A percentile compares a stretch with the other conserved stretches of the same genome.
Conservation (phyloP, 2,329 filamentous ascomycete genomes). For the Epicoccum sorghinum region DNA sequence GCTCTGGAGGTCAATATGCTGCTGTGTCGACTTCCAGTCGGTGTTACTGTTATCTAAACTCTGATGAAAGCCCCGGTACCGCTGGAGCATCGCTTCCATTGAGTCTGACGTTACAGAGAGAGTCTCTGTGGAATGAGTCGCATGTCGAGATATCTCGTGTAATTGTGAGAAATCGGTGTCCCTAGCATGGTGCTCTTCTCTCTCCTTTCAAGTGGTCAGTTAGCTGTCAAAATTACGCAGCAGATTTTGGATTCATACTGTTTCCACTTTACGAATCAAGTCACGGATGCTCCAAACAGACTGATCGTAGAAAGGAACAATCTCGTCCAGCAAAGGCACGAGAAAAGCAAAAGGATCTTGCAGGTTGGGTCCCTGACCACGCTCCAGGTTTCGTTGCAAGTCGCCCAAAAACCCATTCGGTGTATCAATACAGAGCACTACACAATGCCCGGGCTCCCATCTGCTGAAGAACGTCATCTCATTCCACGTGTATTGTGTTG, state of each 20-base stretch:
- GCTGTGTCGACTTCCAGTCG: not conserved
- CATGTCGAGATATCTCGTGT: constrained; percentile 24
- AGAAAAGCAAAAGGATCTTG: no score
- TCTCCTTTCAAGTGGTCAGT: no score
- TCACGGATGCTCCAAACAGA: not conserved
- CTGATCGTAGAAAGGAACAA: not conserved
- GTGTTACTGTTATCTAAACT: not conserved
- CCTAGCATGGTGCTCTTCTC: no score
- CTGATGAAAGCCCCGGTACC: not conserved
- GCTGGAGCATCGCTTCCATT: constrained; percentile 8
- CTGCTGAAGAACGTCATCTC: no score
- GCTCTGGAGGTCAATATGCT: constrained; percentile 14
- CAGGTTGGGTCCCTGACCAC: no score
- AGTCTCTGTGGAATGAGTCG: constrained; percentile 23
- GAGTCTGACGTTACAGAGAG: constrained; percentile 18
- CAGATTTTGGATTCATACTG: not conserved
- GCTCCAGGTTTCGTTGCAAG: no score
- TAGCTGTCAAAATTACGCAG: no score
- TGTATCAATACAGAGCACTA: no score
- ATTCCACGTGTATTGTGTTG: no score
- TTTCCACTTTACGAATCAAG: not conserved
- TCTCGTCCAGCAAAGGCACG: not conserved
- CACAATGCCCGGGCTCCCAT: no score
- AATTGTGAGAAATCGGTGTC: not conserved
- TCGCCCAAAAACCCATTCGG: no score